phyloP scores from a whole-genome alignment of 805 yeast species.

The Pichia californica region DNA sequence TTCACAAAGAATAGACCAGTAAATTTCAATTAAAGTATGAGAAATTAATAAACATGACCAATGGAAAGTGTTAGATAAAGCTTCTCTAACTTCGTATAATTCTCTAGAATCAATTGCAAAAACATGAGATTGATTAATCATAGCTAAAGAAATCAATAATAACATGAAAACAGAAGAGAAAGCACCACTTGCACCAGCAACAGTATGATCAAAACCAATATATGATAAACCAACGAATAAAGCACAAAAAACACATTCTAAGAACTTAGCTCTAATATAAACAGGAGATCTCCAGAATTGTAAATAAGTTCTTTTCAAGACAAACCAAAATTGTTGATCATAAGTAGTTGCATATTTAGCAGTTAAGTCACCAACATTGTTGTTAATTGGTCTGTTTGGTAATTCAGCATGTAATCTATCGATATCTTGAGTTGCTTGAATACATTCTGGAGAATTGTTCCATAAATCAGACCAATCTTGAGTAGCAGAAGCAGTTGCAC shows the following conservation, averaged over 20 bases:
- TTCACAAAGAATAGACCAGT: constrained; percentile 45
- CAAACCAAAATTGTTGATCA: constrained; percentile 31
- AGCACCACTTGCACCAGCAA: constrained; percentile 52
- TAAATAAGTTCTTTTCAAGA: constrained; percentile 32
- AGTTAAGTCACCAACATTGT: constrained; percentile 22
- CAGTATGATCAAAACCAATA: constrained; percentile 46
- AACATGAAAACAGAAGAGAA: constrained; percentile 47
- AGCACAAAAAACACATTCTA: constrained; percentile 37
- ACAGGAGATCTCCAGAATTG: constrained; percentile 47
- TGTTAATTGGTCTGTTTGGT: constrained; percentile 22
- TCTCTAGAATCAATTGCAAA: constrained; percentile 53
- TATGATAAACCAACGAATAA: constrained; percentile 52
- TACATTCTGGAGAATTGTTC: constrained; percentile 35
- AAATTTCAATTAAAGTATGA: constrained; percentile 52
- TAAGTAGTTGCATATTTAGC: constrained; percentile 43
- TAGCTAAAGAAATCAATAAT: constrained; percentile 54
- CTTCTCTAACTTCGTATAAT: constrained; percentile 62
- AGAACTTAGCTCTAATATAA: constrained; percentile 45
- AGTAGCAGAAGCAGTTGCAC: constrained; percentile 59
- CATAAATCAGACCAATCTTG: constrained; percentile 64
- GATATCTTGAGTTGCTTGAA: constrained; percentile 26
- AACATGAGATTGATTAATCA: constrained; percentile 60
- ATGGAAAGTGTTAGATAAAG: constrained; percentile 63
- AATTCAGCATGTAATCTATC: constrained; percentile 25
- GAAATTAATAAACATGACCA: constrained; percentile 55